phyloP scores from a whole-genome alignment of 192 early-diverging fungal species.

The Linnemannia zychae region DNA sequence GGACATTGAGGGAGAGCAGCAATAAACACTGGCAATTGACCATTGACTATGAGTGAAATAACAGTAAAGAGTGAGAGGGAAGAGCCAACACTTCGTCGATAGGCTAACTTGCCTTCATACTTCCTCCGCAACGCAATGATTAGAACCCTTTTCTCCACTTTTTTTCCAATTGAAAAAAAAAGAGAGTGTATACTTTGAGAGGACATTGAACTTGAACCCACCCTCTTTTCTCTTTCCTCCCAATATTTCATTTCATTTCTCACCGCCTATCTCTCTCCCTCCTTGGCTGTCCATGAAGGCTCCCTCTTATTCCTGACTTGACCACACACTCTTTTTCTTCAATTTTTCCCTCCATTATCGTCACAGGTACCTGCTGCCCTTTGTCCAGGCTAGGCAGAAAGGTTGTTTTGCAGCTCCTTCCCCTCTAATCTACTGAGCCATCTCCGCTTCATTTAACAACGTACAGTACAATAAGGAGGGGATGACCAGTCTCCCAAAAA shows the following conservation, averaged over 20 bases:
- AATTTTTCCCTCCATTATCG: not conserved
- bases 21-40: not conserved
- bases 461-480: no score
- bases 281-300: not conserved
- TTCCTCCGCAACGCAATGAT: not conserved
- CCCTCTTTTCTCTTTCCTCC: not conserved
- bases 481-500: not conserved
- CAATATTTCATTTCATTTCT: conserved; percentile 8
- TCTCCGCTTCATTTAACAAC: conserved; percentile 4
- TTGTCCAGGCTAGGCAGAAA: no score
- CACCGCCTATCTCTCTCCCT: not conserved
- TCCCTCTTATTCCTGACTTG: not conserved
- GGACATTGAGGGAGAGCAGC: not conserved
- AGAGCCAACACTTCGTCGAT: not conserved
- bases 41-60: not conserved
- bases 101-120: not conserved
- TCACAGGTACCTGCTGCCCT: no score
- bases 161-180: not conserved
- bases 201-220: not conserved
- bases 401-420: no score
- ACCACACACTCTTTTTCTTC: not conserved
- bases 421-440: not conserved
- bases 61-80: not conserved
- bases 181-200: not conserved
- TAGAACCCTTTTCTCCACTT: not conserved